These are phyloP conservation scores for Kitagawia praeruptora DNA, from an alignment of 129 eudicot species.

Conservation along the genomic window DNA sequence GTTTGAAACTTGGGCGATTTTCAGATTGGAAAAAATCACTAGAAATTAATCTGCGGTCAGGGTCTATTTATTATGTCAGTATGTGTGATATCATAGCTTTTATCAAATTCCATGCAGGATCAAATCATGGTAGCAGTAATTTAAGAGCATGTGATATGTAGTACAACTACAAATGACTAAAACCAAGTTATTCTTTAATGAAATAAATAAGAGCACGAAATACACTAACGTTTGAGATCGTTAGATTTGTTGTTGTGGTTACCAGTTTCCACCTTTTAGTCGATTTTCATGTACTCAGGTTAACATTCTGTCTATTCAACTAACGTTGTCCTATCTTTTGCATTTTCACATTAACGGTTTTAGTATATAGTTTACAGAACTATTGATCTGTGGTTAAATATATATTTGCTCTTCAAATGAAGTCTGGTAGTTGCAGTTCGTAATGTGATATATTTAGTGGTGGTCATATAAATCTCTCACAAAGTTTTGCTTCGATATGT, in stretches of 20 bases:
- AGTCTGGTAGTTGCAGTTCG: not conserved
- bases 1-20: not conserved
- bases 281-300: not conserved
- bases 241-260: too few species aligned
- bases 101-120: slow-evolving; percentile 42
- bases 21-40: not conserved
- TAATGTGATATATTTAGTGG: too few species aligned
- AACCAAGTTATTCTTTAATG: not conserved
- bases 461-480: not conserved
- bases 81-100: not conserved
- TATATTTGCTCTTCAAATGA: not conserved
- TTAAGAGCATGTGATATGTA: not conserved
- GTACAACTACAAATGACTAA: not conserved
- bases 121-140: slow-evolving; percentile 86
- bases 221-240: too few species aligned
- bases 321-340: not conserved
- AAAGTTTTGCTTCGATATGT: not conserved
- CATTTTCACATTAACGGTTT: not conserved
- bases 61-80: not conserved
- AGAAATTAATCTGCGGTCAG: not conserved
- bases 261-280: not conserved
- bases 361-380: not conserved
- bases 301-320: not conserved
- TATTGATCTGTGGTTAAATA: not conserved
- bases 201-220: not conserved